These are phyloP conservation scores for Pyrenula aspistea DNA, from an alignment of 495 filamentous ascomycete genomes.

Conservation along the genomic window DNA sequence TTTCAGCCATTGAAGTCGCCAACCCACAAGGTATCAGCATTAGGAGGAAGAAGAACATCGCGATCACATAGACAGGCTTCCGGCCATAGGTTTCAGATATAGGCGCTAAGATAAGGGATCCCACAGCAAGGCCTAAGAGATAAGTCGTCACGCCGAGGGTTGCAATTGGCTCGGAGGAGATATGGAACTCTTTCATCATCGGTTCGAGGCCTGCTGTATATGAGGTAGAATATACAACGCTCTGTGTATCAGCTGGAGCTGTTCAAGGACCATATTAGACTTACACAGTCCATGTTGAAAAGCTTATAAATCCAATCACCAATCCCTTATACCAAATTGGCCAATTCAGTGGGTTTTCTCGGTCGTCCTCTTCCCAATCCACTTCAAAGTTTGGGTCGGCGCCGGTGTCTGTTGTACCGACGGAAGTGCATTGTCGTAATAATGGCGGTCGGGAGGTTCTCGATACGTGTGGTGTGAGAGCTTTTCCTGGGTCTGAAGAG, in stretches of 20 bases:
- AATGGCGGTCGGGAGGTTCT: constrained; percentile 15
- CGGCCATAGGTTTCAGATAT: constrained; percentile 70
- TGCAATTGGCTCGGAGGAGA: constrained; percentile 39
- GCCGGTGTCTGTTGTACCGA: constrained; percentile 42
- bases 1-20: constrained; percentile 46
- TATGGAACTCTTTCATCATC: constrained; percentile 54
- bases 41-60: constrained; percentile 48
- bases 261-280: constrained; percentile 5
- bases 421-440: constrained; percentile 32
- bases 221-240: constrained; percentile 74
- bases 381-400: constrained; percentile 63
- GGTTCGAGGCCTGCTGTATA: constrained; percentile 61
- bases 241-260: constrained; percentile 6
- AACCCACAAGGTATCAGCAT: constrained; percentile 62
- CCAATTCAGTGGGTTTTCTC: constrained; percentile 69
- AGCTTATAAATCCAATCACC: constrained; percentile 53
- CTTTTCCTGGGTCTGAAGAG: not conserved
- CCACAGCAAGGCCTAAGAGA: constrained; percentile 49
- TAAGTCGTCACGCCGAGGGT: constrained; percentile 76
- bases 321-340: constrained; percentile 50
- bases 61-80: constrained; percentile 56
- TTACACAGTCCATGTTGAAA: constrained; percentile 56
- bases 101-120: constrained; percentile 63
- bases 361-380: constrained; percentile 54
- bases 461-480: constrained; percentile 15